A percentile compares a stretch with the other conserved stretches of the same genome.
phyloP scores from a whole-genome alignment of 306 rosid genomes.

The Citrullus mucosospermus region DNA sequence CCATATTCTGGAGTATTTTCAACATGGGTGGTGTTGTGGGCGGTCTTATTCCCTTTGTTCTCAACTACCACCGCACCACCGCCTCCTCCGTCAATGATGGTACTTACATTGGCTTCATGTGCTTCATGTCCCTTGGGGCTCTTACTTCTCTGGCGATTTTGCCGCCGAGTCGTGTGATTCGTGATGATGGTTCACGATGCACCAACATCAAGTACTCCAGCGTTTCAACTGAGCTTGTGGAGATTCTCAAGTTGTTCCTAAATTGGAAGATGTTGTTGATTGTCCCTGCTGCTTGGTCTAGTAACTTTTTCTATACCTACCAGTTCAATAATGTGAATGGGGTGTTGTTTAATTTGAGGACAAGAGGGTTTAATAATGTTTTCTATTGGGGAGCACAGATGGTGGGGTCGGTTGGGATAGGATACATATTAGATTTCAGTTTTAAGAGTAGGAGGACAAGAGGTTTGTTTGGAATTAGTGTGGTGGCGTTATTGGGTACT shows the following conservation, averaged over 20 bases:
- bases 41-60: constrained; percentile 60
- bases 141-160: constrained; percentile 40
- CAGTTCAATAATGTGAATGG: constrained; percentile 76
- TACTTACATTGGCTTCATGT: constrained; percentile 80
- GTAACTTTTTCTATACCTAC: constrained; percentile 76
- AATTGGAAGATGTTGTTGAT: constrained; percentile 84
- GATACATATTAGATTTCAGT: constrained; percentile 71
- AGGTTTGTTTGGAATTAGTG: constrained; percentile 48
- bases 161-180: constrained; percentile 54
- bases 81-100: constrained; percentile 72
- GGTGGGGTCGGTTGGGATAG: constrained; percentile 73
- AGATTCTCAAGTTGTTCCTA: constrained; percentile 37
- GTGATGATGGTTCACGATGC: constrained; percentile 63
- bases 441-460: constrained; percentile 61
- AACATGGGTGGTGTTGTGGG: constrained; percentile 92
- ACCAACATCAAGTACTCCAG: constrained; percentile 48
- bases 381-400: constrained; percentile 95
- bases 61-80: constrained; percentile 36
- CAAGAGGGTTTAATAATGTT: constrained; percentile 83
- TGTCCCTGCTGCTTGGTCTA: constrained; percentile 72
- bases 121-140: constrained; percentile 53
- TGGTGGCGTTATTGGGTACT: constrained; percentile 43
- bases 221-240: constrained; percentile 28
- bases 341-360: constrained; percentile 52
- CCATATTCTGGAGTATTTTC: constrained; percentile 86